A percentile compares a stretch with the other conserved stretches of the same genome.
phyloP scores from a whole-genome alignment of 2,329 filamentous ascomycete species.

The Talaromyces atroroseus region DNA sequence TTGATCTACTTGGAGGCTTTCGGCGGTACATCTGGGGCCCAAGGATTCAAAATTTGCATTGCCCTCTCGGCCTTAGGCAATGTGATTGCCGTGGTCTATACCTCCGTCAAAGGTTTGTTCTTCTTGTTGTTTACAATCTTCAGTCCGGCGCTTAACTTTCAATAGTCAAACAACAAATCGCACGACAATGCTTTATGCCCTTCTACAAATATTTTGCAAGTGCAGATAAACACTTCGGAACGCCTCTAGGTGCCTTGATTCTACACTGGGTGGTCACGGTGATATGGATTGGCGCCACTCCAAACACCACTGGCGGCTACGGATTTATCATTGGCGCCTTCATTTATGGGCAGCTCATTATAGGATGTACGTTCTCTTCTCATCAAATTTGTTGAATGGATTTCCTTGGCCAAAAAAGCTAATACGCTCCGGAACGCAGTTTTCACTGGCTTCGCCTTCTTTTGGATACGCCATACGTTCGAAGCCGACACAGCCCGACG shows the following conservation, averaged over 20 bases:
- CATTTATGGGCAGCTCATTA: not conserved
- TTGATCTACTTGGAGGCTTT: not conserved
- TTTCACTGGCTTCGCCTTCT: not conserved
- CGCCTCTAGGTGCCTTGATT: not conserved
- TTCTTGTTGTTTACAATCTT: not conserved
- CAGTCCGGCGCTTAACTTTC: too few relatives aligned
- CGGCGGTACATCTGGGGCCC: not conserved
- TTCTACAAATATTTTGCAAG: not conserved
- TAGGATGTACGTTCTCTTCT: not conserved
- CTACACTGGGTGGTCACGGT: not conserved
- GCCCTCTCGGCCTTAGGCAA: not conserved
- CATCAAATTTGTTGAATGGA: not conserved
- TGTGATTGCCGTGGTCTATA: not conserved
- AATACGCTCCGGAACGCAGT: not conserved
- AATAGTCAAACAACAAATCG: not conserved
- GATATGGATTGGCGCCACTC: not conserved
- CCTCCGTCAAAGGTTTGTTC: not conserved
- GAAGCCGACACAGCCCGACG: not conserved
- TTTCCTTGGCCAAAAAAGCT: not conserved
- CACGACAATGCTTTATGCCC: not conserved
- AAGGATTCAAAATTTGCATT: not conserved
- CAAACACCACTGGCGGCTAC: not conserved
- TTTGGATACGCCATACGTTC: not conserved
- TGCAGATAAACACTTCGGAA: not conserved
- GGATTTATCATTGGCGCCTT: not conserved